These are phyloP conservation scores for Jatropha multifida DNA, from an alignment of 441 rosid species.

Conservation along the genomic window DNA sequence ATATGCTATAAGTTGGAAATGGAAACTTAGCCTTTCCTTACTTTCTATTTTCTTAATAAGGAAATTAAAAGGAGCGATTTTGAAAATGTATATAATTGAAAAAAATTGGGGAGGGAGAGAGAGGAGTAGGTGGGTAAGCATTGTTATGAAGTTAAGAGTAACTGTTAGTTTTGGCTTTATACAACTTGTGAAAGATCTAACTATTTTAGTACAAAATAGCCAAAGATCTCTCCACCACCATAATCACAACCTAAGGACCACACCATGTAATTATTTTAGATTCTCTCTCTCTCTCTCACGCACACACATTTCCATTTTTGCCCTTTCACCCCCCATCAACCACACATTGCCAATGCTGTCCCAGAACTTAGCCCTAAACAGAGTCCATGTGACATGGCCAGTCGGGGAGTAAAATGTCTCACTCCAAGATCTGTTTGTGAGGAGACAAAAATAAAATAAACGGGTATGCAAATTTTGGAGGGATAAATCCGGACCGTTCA, in stretches of 20 bases:
- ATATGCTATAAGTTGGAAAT: too few species aligned
- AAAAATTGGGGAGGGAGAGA: neutral
- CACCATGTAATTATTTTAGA: conserved; percentile 50
- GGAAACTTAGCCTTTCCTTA: too few species aligned
- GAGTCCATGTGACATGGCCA: conserved; percentile 9
- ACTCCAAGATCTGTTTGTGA: neutral
- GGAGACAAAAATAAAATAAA: neutral
- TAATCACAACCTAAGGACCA: conserved; percentile 37
- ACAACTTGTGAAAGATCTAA: conserved; percentile 51
- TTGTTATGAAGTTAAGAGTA: conserved; percentile 33
- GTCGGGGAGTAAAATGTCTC: neutral
- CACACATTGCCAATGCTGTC: conserved; percentile 18
- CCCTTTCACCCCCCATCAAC: conserved; percentile 27
- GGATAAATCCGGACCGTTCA: conserved; percentile 42
- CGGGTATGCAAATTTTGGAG: conserved; percentile 13
- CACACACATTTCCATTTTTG: conserved; percentile 26
- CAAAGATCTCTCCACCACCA: conserved; percentile 15
- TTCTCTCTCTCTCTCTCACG: conserved; percentile 26
- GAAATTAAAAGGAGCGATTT: too few species aligned
- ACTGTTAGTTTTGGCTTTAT: conserved; percentile 59
- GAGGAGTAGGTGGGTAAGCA: neutral
- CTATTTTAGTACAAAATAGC: conserved; percentile 40
- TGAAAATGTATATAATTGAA: too few species aligned
- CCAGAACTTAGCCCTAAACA: neutral
- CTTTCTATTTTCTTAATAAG: too few species aligned